Evolutionary conservation across 257 asterid genomes (phyloP), one percentile per base, ranked within the genome.

Genomic region (Gardenia jasminoides): DNA sequence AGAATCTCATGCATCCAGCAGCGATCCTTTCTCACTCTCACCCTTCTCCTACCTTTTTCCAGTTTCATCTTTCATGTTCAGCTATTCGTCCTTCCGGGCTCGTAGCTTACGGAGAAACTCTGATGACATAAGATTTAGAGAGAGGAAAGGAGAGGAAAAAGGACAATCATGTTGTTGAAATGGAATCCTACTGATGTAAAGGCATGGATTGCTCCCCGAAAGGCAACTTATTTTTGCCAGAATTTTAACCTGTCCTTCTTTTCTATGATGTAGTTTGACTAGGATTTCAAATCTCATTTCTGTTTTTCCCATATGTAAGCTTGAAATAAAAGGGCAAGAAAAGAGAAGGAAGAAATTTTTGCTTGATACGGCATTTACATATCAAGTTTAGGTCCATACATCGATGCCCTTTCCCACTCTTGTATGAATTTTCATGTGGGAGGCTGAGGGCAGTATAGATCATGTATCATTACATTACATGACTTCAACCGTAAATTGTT

Each of bases 1-100:
- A 58, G 64, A 72, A 77, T 77, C 70, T 76, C 43, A 31, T 62
- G 43, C 66, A 50, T 54, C 66, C 44, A 10, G 56, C 56, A 75
- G 33, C 16, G 41, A 36, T 20, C 11, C 16, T 64, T 65, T 76
- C 30, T 12, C 19, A n/a, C 17, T 3, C 30, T 17, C 59, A 10
- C 11, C 26, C 41, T 31, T 47, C 10, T 78, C 43, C 7, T 28
- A n/a, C 26, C 39, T n/a, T 17, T 68, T 61, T 20, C 71, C 68
- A 69, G 46, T 59, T 67, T 80, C 76, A 31, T 56, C n/a, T 46
- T 67, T 80, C 76, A 22, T 54, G 46, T 52, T 75, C 54, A 15
- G 50, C 65, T 20, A 54, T 75, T 67, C 58, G 70, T 67, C 70
- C 76, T 74, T 80, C 22, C 9, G 28, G 43, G 71, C n/a, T 69